Evolutionary conservation across 1,284 basidiomycete species (phyloP).

Genomic region (Cryptococcus wingfieldii): DNA sequence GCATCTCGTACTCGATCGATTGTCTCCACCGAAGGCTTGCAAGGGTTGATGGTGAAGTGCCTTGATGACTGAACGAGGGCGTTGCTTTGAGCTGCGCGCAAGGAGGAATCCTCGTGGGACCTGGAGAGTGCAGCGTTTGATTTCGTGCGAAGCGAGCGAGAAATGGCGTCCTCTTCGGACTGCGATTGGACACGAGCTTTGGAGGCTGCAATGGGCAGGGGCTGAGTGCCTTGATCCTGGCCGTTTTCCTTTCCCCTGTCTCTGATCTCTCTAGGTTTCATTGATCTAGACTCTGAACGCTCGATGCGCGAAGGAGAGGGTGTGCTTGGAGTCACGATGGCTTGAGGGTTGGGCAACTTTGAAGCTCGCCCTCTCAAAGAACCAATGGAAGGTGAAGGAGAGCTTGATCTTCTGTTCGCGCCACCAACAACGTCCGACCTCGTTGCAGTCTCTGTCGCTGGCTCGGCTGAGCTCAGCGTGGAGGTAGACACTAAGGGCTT

Average conservation of each 20-base stretch:
- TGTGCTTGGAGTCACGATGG: conserved; percentile 27
- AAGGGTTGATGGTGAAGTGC: conserved; percentile 46
- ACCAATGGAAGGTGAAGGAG: conserved; percentile 30
- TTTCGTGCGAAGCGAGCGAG: conserved; percentile 17
- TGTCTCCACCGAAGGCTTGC: conserved; percentile 32
- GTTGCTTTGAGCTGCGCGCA: conserved; percentile 26
- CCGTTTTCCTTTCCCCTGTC: conserved; percentile 5
- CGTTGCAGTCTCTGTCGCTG: conserved; percentile 31
- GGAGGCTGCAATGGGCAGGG: conserved; percentile 32
- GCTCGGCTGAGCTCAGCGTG: conserved; percentile 37
- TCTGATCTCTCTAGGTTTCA: conserved; percentile 3
- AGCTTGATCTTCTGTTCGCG: conserved; percentile 15
- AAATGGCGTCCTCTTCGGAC: conserved; percentile 27
- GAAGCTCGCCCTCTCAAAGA: conserved; percentile 22
- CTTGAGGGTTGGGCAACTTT: conserved; percentile 20
- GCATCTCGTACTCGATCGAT: conserved; percentile 13
- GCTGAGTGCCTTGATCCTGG: conserved; percentile 23
- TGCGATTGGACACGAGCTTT: conserved; percentile 5
- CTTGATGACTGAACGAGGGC: conserved; percentile 19
- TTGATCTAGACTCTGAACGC: not conserved
- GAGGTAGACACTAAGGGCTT: conserved; percentile 21
- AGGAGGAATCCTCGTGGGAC: conserved; percentile 36
- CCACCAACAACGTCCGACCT: conserved; percentile 30
- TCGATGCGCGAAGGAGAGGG: conserved; percentile 20
- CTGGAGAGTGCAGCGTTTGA: conserved; percentile 1